Evolutionary conservation across 1,284 basidiomycete genomes (phyloP), one percentile per base, ranked within the genome.

Genomic region (Peniophora sp.): DNA sequence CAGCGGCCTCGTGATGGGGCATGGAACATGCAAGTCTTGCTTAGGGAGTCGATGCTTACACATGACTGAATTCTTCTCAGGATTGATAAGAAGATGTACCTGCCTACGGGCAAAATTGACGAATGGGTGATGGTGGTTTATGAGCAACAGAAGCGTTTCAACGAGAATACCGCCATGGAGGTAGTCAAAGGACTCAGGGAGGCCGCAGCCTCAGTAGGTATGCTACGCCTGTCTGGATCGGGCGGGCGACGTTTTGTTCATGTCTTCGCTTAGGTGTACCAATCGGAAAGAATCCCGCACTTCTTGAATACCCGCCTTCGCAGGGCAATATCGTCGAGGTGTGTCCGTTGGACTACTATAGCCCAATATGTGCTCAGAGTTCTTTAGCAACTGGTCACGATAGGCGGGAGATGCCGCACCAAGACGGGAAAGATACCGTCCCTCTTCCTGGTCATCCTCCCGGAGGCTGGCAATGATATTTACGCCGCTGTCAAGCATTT

Each of bases 401-500:
- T 71, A 1, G 85, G 84, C 10, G 56, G 56, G 1, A 69, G 68
- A 24, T 76, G 73, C 56, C 62, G 56, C 35, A 58, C 64, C 41
- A 71, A 66, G 55, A 67, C 68, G 18, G 62, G 63, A 11, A 57
- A 59, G 3, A 64, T 68, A 2, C 86, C 86, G 0, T 72, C 69
- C 5, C 69, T 88, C 2, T 70, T 88, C 17, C 76, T 89, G 1
- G 76, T 81, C 15, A 64, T 89, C 45, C 70, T 90, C n/a, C 87
- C 87, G 0, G 85, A 89, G 52, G 75, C 75, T 1, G 83, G 79
- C 0, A 81, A 83, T 39, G 84, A 88, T 48, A 77, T 88, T 17
- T 90, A 89, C 59, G 81, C 74, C 1, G 77, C 78, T 15, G 75
- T 89, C 11, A 90, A 90, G 65, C 80, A 86, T 86, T 88, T 88